Evolutionary conservation across 2,329 filamentous ascomycete genomes (phyloP), one percentile per base, ranked within the genome.

Genomic region (Metarhizium humberi): DNA sequence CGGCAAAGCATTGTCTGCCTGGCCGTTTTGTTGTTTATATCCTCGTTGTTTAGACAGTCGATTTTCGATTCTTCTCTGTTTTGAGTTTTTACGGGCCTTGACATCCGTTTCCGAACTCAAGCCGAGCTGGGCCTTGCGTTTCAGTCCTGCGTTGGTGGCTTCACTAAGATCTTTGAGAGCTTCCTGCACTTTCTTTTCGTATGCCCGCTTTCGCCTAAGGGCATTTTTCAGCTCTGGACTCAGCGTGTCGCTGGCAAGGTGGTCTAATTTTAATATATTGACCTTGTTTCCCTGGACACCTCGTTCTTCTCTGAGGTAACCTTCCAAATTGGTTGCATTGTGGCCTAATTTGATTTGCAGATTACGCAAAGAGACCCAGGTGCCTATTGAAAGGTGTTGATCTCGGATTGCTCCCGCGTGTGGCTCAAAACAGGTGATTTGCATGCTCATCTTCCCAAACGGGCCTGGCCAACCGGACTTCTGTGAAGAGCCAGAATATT

Each of bases 291-390:
- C 58, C 10, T 40, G 73, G 10, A 63, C 59, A 1, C 62, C 61
- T 6, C 70, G 70, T 61, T 94, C 88, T 52, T 78, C 76, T 60
- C 86, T 84, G 25, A 96, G 68, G 53, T 75, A 81, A 2, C 88
- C 92, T 68, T 96, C 91, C 0, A 96, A 72, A 56, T 80, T 79
- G 4, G 68, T 66, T 30, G 67, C 73, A 50, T 77, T 75, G 51
- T 66, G 73, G 13, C 79, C 79, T 20, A 71, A 71, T 59, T 86
- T 89, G 59, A 90, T 77, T 20, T 86, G 86, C 3, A 95, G 76
- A 62, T 96, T 96, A 25, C 75, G 78, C 6, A 96, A 69, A 4
- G 71, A 71, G 2, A 95, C 71, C 75, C 86, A 85, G 29, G 82
- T 73, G 3, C 81, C 80, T n/a, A 73, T 67, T 2, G 75, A 71